A percentile compares a stretch with the other conserved stretches of the same genome.
Evolutionary conservation across 1,284 basidiomycete species (phyloP).

Genomic region (Vanrija sp.): DNA sequence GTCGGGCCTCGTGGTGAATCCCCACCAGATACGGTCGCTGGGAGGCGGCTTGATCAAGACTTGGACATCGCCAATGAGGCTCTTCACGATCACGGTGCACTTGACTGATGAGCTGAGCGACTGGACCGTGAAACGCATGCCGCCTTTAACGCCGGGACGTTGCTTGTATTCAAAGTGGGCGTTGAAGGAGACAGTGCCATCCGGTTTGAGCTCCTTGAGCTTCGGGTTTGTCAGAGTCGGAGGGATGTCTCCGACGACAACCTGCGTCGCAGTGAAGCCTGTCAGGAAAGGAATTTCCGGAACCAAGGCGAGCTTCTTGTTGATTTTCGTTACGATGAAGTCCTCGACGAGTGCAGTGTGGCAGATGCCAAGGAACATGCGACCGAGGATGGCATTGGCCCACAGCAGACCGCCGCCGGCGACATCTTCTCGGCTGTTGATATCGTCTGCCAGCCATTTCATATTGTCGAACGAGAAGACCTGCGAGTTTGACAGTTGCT

Average conservation of each 20-base stretch:
- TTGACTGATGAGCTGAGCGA: constrained; percentile 86
- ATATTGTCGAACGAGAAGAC: constrained; percentile 78
- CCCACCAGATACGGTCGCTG: constrained; percentile 94
- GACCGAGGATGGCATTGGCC: constrained; percentile 89
- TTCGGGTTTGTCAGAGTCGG: constrained; percentile 87
- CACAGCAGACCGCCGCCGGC: constrained; percentile 92
- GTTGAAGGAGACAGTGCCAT: constrained; percentile 87
- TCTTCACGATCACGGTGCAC: constrained; percentile 74
- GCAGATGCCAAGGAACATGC: constrained; percentile 88
- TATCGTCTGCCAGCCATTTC: constrained; percentile 71
- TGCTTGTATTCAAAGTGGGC: constrained; percentile 67
- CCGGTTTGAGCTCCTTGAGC: constrained; percentile 89
- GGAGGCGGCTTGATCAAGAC: constrained; percentile 93
- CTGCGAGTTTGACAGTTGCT: constrained; percentile 50
- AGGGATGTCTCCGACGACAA: constrained; percentile 77
- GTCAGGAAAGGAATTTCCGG: constrained; percentile 81
- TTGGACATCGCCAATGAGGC: constrained; percentile 84
- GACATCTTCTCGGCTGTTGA: constrained; percentile 73
- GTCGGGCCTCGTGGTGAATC: constrained; percentile 86
- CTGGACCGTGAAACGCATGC: constrained; percentile 75
- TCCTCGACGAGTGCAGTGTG: constrained; percentile 72
- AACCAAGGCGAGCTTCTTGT: constrained; percentile 89
- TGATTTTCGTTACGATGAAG: constrained; percentile 80
- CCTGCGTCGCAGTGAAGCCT: constrained; percentile 80
- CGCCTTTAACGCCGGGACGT: constrained; percentile 53